Evolutionary conservation across 352 stramenopile species (phyloP).

Genomic region (Phytophthora megakarya): DNA sequence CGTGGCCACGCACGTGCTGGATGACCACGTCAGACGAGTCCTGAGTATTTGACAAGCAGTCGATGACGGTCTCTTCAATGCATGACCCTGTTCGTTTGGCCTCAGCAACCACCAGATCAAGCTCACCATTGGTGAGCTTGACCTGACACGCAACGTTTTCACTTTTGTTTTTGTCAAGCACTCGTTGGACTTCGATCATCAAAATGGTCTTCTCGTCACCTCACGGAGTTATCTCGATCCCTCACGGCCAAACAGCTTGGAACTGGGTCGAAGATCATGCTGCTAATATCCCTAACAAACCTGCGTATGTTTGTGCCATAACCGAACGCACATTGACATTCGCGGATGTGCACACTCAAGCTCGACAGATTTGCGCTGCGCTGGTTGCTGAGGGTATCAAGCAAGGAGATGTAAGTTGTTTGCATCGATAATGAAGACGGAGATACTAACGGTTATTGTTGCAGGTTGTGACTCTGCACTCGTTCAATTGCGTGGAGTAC

Average conservation of each 20-base stretch:
- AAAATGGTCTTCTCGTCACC: conserved; percentile 52
- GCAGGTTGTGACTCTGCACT: conserved; percentile 49
- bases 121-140: conserved; percentile 10
- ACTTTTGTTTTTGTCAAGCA: conserved; percentile 23
- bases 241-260: conserved; percentile 42
- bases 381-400: conserved; percentile 46
- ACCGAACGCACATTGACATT: conserved; percentile 50
- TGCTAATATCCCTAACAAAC: conserved; percentile 29
- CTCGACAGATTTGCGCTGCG: conserved; percentile 37
- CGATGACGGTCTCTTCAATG: conserved; percentile 22
- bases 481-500: conserved; percentile 66
- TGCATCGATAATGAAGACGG: neutral
- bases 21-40: conserved; percentile 31
- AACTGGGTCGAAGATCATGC: conserved; percentile 48
- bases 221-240: conserved; percentile 34
- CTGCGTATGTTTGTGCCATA: conserved; percentile 48
- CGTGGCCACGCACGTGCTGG: conserved; percentile 19
- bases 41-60: conserved; percentile 20
- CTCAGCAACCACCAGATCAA: no score
- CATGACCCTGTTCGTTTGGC: conserved; percentile 9
- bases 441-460: neutral
- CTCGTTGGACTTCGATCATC: neutral
- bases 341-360: conserved; percentile 37
- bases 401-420: conserved; percentile 49
- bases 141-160: conserved; percentile 15